These are phyloP conservation scores for Cercospora sp. DNA, from an alignment of 2,329 filamentous ascomycete species.

Conservation along the genomic window DNA sequence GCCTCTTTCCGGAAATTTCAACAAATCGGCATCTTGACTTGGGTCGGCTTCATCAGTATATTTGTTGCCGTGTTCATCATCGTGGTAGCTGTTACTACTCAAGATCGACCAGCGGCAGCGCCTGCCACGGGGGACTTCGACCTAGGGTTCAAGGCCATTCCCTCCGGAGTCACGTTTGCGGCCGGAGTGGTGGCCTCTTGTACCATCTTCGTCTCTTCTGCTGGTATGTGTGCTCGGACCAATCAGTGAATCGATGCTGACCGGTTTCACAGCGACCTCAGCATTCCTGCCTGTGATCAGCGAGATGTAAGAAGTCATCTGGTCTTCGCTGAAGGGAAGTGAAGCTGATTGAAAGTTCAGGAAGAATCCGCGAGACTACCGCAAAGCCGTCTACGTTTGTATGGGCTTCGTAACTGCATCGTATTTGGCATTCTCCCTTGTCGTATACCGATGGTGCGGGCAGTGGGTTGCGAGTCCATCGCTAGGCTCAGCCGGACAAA, in stretches of 20 bases:
- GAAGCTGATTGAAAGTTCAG: conserved; percentile 3
- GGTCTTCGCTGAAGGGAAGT: conserved; percentile 29
- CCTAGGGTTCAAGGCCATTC: conserved; percentile 59
- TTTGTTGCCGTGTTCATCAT: conserved; percentile 54
- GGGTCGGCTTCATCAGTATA: conserved; percentile 60
- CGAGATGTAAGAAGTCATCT: conserved; percentile 51
- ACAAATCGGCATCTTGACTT: conserved; percentile 63
- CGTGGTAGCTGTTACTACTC: conserved; percentile 55
- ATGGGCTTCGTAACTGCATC: conserved; percentile 59
- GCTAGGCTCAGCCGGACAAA: conserved; percentile 60
- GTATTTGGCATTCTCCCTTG: conserved; percentile 60
- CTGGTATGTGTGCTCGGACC: conserved; percentile 30
- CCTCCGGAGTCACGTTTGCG: conserved; percentile 56
- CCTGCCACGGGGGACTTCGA: conserved; percentile 61
- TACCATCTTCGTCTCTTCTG: conserved; percentile 62
- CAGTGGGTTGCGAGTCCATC: conserved; percentile 64
- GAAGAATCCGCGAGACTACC: conserved; percentile 58
- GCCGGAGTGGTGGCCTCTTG: conserved; percentile 59
- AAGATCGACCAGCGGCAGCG: conserved; percentile 61
- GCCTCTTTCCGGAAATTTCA: conserved; percentile 59
- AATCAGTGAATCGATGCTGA: conserved; percentile 27
- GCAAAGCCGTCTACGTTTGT: conserved; percentile 60
- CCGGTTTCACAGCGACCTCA: conserved; percentile 46
- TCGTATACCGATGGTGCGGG: conserved; percentile 64
- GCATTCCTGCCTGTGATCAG: conserved; percentile 66